These are phyloP conservation scores for Torulaspora quercuum DNA, from an alignment of 805 yeast species.

Conservation along the genomic window DNA sequence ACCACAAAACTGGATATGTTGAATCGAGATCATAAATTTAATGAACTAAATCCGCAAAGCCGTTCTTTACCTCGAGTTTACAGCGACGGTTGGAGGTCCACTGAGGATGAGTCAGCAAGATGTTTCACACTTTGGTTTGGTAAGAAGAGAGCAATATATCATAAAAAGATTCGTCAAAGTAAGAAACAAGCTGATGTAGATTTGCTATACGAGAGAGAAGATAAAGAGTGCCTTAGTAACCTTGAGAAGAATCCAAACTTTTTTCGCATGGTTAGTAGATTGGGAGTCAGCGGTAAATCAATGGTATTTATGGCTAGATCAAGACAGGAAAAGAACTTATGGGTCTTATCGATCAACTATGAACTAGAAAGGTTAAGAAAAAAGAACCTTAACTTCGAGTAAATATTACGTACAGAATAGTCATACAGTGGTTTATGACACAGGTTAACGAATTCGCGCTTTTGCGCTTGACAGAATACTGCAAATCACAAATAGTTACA, in stretches of 20 bases:
- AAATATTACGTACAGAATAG: neutral
- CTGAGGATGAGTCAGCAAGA: slow-evolving; percentile 70
- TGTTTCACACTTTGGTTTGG: slow-evolving; percentile 87
- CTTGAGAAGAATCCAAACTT: slow-evolving; percentile 14
- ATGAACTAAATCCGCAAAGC: slow-evolving; percentile 50
- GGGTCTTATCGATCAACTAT: slow-evolving; percentile 54
- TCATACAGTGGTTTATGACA: too few relatives aligned
- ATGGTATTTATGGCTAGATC: slow-evolving; percentile 79
- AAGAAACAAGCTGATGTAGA: slow-evolving; percentile 1
- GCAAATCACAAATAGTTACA: slow-evolving; percentile 13
- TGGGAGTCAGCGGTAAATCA: slow-evolving; percentile 65
- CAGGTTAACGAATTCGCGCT: too few relatives aligned
- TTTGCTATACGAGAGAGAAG: neutral
- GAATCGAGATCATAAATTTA: slow-evolving; percentile 43
- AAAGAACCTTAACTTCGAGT: neutral
- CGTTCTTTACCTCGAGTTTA: slow-evolving; percentile 67
- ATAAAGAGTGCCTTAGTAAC: slow-evolving; percentile 1
- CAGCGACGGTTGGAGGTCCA: slow-evolving; percentile 78
- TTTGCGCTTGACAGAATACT: too few relatives aligned
- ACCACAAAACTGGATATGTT: slow-evolving; percentile 56
- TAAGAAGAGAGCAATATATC: slow-evolving; percentile 43
- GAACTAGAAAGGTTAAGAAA: slow-evolving; percentile 36
- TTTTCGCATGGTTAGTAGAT: slow-evolving; percentile 41
- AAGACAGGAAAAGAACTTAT: slow-evolving; percentile 73
- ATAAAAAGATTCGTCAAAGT: too few relatives aligned